Conservation (phyloP, 805 yeast species). For the Pichia occidentalis region DNA sequence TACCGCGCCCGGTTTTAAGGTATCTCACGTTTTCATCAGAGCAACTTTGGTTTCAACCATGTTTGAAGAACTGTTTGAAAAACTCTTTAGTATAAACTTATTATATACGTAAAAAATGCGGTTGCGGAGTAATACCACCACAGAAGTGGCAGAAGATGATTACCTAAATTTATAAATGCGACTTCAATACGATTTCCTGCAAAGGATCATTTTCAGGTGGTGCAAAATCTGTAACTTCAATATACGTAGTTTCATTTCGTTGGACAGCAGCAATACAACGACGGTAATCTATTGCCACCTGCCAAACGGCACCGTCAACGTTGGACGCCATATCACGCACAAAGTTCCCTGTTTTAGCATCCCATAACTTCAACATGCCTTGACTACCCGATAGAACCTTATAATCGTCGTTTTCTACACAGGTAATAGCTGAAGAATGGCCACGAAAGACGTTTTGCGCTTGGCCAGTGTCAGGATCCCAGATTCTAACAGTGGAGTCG, state of each 20-base stretch:
- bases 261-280: conserved; percentile 91
- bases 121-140: too few species aligned
- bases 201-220: conserved; percentile 9
- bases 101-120: too few species aligned
- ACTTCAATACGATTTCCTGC: too few species aligned
- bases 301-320: conserved; percentile 88
- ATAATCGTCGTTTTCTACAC: conserved; percentile 84
- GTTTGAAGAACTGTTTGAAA: too few species aligned
- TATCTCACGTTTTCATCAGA: too few species aligned
- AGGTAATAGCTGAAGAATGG: conserved; percentile 82
- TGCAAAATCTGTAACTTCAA: conserved; percentile 82
- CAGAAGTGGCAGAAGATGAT: too few species aligned
- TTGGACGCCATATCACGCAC: conserved; percentile 68
- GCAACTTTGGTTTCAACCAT: too few species aligned
- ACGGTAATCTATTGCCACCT: conserved; percentile 77
- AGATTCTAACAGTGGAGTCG: conserved; percentile 81
- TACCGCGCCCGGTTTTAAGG: too few species aligned
- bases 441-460: conserved; percentile 68
- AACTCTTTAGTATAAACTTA: too few species aligned
- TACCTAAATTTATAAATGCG: too few species aligned
- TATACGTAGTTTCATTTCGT: conserved; percentile 54
- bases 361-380: conserved; percentile 82
- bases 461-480: conserved; percentile 80
- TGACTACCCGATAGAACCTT: conserved; percentile 86
- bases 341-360: conserved; percentile 67